A percentile compares a stretch with the other conserved stretches of the same genome.
Conservation (phyloP, 2,329 filamentous ascomycete genomes). For the Penicillium sp. region DNA sequence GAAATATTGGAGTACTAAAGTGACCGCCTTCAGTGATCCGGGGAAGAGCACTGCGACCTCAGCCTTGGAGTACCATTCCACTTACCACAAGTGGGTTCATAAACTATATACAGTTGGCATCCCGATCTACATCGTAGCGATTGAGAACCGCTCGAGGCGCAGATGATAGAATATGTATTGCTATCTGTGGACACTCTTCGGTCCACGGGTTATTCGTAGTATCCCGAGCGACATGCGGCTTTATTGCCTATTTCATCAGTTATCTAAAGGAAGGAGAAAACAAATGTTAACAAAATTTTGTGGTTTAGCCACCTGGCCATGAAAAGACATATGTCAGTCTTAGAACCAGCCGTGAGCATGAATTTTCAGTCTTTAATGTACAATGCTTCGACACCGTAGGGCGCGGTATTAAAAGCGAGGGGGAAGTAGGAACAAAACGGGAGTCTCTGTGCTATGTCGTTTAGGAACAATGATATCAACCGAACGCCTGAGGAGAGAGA, state of each 20-base stretch:
- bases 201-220: not conserved
- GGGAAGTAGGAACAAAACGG: conserved; percentile 16
- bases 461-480: conserved; percentile 33
- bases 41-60: too few relatives aligned
- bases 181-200: not conserved
- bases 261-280: not conserved
- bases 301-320: conserved; percentile 1
- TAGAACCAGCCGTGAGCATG: conserved; percentile 12
- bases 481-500: conserved; percentile 44
- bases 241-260: not conserved
- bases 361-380: conserved; percentile 28
- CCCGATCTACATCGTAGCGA: not conserved
- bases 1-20: not conserved
- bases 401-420: conserved; percentile 29
- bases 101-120: not conserved
- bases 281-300: not conserved
- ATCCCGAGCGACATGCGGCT: not conserved
- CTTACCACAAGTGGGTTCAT: not conserved
- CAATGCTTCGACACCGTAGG: conserved; percentile 24
- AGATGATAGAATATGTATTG: not conserved
- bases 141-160: not conserved
- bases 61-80: not conserved
- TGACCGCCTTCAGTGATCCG: too few relatives aligned
- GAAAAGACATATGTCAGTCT: conserved; percentile 19
- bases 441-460: conserved; percentile 38